These are phyloP conservation scores for Diaporthe velutina DNA, from an alignment of 2,329 filamentous ascomycete species.

Conservation along the genomic window DNA sequence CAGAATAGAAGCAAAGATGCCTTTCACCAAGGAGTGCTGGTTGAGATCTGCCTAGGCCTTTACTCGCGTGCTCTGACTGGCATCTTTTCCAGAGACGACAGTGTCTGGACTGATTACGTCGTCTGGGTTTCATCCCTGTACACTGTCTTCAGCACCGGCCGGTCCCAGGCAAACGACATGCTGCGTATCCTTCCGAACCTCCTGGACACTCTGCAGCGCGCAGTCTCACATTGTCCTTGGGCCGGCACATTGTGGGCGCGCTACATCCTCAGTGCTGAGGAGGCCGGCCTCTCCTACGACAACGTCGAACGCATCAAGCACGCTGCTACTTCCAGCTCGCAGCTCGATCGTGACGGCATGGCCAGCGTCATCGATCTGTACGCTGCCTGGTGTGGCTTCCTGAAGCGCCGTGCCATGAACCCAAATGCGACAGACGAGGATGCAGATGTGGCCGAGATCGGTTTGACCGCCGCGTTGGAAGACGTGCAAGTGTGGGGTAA, in stretches of 20 bases:
- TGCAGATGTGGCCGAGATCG: constrained; percentile 89
- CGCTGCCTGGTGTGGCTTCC: constrained; percentile 92
- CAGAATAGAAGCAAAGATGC: constrained; percentile 68
- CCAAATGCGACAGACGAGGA: constrained; percentile 83
- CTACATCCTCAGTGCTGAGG: constrained; percentile 87
- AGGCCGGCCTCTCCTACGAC: constrained; percentile 79
- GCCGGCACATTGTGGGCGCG: constrained; percentile 92
- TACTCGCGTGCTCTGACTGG: constrained; percentile 82
- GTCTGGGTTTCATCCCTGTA: constrained; percentile 75
- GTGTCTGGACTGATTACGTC: constrained; percentile 86
- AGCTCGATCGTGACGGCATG: constrained; percentile 88
- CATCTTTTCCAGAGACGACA: constrained; percentile 79
- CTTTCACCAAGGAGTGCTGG: constrained; percentile 57
- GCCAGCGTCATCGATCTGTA: constrained; percentile 92
- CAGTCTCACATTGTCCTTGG: constrained; percentile 92
- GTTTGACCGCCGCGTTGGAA: constrained; percentile 86
- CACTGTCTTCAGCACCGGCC: constrained; percentile 51
- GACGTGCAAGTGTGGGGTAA: constrained; percentile 85
- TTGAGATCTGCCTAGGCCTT: constrained; percentile 72
- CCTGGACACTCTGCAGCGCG: constrained; percentile 81
- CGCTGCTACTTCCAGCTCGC: constrained; percentile 85
- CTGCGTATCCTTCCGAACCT: constrained; percentile 59
- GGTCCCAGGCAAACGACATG: constrained; percentile 53
- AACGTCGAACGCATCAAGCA: constrained; percentile 93
- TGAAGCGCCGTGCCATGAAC: constrained; percentile 87